Percentiles rank a stretch among this genome's conserved stretches.
Conservation (phyloP, 805 yeast species). For the Wickerhamomyces alni region DNA sequence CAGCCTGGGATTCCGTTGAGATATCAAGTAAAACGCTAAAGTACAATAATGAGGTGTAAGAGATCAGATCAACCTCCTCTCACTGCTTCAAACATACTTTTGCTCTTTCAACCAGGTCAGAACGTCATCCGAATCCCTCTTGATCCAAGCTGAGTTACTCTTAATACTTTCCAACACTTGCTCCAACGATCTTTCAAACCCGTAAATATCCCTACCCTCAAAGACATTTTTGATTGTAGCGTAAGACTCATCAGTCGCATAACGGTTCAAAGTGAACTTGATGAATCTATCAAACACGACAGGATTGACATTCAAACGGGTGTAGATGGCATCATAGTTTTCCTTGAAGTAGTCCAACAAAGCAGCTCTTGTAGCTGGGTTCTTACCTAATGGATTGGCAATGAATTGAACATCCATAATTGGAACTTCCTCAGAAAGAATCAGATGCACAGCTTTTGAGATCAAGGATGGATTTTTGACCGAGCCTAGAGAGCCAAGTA, state of each 20-base stretch:
- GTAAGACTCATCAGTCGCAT: slow-evolving; percentile 47
- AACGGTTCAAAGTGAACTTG: slow-evolving; percentile 50
- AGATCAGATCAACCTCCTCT: too few species aligned
- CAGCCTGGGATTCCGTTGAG: too few species aligned
- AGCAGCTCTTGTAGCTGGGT: slow-evolving; percentile 54
- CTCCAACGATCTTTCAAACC: slow-evolving; percentile 57
- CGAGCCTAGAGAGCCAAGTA: slow-evolving; percentile 61
- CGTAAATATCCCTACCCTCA: slow-evolving; percentile 45
- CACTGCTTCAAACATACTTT: slow-evolving; percentile 3
- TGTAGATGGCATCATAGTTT: slow-evolving; percentile 65
- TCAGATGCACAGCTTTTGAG: slow-evolving; percentile 44
- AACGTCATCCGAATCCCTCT: slow-evolving; percentile 47
- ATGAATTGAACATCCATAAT: slow-evolving; percentile 77
- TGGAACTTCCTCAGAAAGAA: slow-evolving; percentile 49
- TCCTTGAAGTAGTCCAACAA: slow-evolving; percentile 65
- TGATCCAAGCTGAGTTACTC: slow-evolving; percentile 51
- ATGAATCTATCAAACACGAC: slow-evolving; percentile 76
- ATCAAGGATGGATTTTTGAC: slow-evolving; percentile 46
- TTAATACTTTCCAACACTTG: slow-evolving; percentile 55
- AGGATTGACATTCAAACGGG: slow-evolving; percentile 69
- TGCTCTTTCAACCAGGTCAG: slow-evolving; percentile 36
- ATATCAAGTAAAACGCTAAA: too few species aligned
- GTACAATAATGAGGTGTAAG: too few species aligned
- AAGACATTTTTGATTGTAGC: slow-evolving; percentile 46
- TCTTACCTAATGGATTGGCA: slow-evolving; percentile 59